Evolutionary conservation across 2,329 filamentous ascomycete genomes (phyloP), one percentile per base, ranked within the genome.

Genomic region (Fusarium abutilonis): DNA sequence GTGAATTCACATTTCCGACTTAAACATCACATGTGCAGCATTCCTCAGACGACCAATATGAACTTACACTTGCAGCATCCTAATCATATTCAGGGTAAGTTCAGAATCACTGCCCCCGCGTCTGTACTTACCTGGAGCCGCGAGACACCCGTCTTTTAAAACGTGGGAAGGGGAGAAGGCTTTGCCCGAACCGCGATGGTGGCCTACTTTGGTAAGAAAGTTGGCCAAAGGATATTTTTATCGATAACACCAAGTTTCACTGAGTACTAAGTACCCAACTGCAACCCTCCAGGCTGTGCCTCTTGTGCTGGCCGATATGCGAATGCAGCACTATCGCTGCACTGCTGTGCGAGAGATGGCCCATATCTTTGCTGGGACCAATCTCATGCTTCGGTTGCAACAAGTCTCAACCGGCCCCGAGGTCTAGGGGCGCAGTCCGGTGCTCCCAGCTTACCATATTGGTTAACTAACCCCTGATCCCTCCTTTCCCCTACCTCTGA

Each of bases 221-320:
- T 63, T 51, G 61, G 46, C 57, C 35, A 54, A 48, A 57, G 23
- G 62, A 64, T 70, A 70, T 68, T 68, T 66, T 66, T 70, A 69
- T 69, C 64, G 52, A 63, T 56, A 59, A 46, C 19, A 21, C 35
- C 42, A 52, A 58, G 45, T 53, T 44, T 41, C 42, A 28, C 19
- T 19, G 19, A 19, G 19, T 19, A 10, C 13, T 9, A 28, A 28
- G 32, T 29, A 45, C 38, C 43, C 35, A 53, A 49, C 54, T 69
- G 55, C 57, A 57, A 48, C 29, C 52, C 63, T 19, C 48, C 46
- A 56, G 61, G 54, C 66, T 56, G 56, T 67, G 60, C 44, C 50
- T 48, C 42, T 43, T 42, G 52, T 60, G 45, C 59, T 28, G 44
- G 41, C 41, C 48, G 49, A 38, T 45, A 46, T 41, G 41, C 47